Percentiles rank a stretch among this genome's conserved stretches.
Conservation (phyloP, 495 filamentous ascomycete genomes). For the Jackrogersella minutella region DNA sequence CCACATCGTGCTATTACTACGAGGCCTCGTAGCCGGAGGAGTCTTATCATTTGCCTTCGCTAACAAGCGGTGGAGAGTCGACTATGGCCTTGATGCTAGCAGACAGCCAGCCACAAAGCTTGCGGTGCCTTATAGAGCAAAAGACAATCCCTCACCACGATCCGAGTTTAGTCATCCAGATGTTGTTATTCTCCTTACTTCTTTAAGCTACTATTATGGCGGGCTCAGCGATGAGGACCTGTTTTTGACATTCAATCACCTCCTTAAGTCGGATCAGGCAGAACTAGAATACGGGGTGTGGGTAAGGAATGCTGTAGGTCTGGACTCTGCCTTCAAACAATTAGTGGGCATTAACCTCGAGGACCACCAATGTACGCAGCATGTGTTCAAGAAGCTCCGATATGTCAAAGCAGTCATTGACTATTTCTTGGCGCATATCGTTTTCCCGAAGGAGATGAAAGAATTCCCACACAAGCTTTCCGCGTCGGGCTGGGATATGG, state of each 20-base stretch:
- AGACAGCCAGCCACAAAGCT: constrained; percentile 57
- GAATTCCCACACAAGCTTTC: constrained; percentile 72
- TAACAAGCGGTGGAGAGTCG: constrained; percentile 71
- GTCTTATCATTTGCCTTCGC: constrained; percentile 63
- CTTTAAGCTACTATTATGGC: constrained; percentile 72
- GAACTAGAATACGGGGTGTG: constrained; percentile 63
- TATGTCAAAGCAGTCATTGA: constrained; percentile 63
- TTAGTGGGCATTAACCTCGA: constrained; percentile 67
- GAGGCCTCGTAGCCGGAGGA: constrained; percentile 66
- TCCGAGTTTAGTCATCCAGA: constrained; percentile 82
- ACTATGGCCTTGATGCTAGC: constrained; percentile 66
- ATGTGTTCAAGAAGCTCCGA: constrained; percentile 63
- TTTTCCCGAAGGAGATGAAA: constrained; percentile 72
- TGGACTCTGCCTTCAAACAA: constrained; percentile 53
- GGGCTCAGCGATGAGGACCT: constrained; percentile 67
- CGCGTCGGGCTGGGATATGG: constrained; percentile 75
- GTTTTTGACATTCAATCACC: constrained; percentile 54
- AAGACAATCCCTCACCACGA: constrained; percentile 67
- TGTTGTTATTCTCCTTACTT: constrained; percentile 71
- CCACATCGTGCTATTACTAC: constrained; percentile 61
- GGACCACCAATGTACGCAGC: constrained; percentile 54
- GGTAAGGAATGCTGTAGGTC: constrained; percentile 48
- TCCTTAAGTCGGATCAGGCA: constrained; percentile 65
- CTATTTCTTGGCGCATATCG: constrained; percentile 67
- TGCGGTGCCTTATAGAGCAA: constrained; percentile 77